Evolutionary conservation across 2,329 filamentous ascomycete species (phyloP).

Genomic region (Cercospora citrullina): DNA sequence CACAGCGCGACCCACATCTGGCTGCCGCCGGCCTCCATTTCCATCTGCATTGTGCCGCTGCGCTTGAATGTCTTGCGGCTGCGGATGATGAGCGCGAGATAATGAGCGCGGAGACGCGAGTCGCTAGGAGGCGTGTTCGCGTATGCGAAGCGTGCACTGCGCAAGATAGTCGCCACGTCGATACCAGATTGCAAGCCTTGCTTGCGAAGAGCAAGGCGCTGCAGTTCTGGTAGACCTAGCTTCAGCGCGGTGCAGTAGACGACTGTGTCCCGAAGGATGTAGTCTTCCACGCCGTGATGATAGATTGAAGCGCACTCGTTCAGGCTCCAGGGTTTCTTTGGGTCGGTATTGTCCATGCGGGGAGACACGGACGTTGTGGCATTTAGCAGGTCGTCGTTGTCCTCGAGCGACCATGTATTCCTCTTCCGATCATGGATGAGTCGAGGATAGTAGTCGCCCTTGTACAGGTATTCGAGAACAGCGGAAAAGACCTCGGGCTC

Average conservation of each 20-base stretch:
- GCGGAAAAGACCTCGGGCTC: conserved; percentile 92
- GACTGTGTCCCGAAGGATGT: conserved; percentile 86
- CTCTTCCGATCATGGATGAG: conserved; percentile 79
- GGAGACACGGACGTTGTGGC: conserved; percentile 51
- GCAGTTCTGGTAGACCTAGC: conserved; percentile 89
- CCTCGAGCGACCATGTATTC: conserved; percentile 88
- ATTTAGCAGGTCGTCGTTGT: conserved; percentile 45
- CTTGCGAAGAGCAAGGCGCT: conserved; percentile 87
- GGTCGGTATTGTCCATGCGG: conserved; percentile 46
- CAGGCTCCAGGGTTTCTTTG: conserved; percentile 50
- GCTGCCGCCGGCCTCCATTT: conserved; percentile 86
- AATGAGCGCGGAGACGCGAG: conserved; percentile 90
- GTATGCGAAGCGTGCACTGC: conserved; percentile 92
- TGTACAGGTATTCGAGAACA: conserved; percentile 95
- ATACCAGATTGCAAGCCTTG: conserved; percentile 92
- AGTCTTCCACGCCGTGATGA: conserved; percentile 70
- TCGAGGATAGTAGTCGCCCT: conserved; percentile 91
- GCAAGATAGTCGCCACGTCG: conserved; percentile 86
- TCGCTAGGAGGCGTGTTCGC: conserved; percentile 92
- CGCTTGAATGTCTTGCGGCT: conserved; percentile 97
- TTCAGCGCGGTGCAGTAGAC: conserved; percentile 91
- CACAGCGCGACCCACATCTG: conserved; percentile 58
- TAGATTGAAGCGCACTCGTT: conserved; percentile 72
- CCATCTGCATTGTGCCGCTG: conserved; percentile 97
- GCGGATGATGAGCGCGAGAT: conserved; percentile 95